Evolutionary conservation across 2,329 filamentous ascomycete species (phyloP).

Genomic region (Myriangium duriaei): DNA sequence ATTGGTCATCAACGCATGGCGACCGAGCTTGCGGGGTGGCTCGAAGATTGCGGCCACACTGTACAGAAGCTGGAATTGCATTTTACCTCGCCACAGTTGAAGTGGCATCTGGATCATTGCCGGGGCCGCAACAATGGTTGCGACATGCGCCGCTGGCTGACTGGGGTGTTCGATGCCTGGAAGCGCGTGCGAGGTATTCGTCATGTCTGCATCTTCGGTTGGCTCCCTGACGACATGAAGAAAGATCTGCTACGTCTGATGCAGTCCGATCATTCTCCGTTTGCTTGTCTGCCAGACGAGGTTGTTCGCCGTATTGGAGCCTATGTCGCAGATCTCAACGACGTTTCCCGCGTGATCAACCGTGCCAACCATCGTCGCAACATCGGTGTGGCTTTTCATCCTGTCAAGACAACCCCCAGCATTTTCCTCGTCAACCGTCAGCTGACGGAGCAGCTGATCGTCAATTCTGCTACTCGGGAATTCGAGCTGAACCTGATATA

Average conservation of each 20-base stretch:
- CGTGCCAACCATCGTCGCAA: constrained; percentile 12
- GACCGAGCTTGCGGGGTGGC: constrained; percentile 15
- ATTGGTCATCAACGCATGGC: constrained; percentile 18
- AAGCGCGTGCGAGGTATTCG: constrained; percentile 15
- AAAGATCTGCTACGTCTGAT: constrained; percentile 15
- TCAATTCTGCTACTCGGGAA: neutral
- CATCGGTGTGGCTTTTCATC: constrained; percentile 10
- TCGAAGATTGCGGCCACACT: constrained; percentile 16
- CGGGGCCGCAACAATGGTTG: constrained; percentile 13
- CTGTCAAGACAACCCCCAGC: constrained; percentile 17
- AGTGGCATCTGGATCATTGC: constrained; percentile 18
- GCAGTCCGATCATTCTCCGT: constrained; percentile 12
- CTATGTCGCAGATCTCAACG: constrained; percentile 14
- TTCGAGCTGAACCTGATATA: constrained; percentile 16
- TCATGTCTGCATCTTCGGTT: constrained; percentile 16
- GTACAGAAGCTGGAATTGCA: constrained; percentile 19
- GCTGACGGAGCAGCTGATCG: constrained; percentile 12
- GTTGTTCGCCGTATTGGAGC: constrained; percentile 20
- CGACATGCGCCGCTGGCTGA: constrained; percentile 19
- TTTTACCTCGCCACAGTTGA: constrained; percentile 15
- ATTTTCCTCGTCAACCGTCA: constrained; percentile 25
- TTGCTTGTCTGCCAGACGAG: constrained; percentile 18
- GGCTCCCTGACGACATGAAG: constrained; percentile 15
- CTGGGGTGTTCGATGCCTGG: constrained; percentile 12
- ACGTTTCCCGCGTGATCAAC: constrained; percentile 12